Evolutionary conservation across 345 rosid genomes (phyloP).

Genomic region (Citrus hindsii): DNA sequence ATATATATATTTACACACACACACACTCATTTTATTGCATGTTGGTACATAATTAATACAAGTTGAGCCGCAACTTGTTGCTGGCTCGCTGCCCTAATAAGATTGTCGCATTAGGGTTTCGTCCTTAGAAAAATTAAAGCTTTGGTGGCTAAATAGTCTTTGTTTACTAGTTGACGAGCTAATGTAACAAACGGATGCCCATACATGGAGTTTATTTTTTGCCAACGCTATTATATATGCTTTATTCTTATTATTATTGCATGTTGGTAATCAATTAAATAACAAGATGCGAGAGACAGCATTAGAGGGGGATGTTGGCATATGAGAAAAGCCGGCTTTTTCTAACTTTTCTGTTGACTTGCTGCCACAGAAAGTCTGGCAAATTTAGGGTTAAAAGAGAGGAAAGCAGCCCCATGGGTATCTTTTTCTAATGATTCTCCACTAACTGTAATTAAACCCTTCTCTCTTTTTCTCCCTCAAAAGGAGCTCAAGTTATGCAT

Average conservation of each 20-base stretch:
- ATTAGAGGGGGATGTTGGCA: conserved; percentile 9
- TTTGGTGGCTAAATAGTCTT: neutral
- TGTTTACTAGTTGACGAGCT: neutral
- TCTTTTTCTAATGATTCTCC: conserved; percentile 19
- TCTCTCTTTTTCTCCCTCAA: conserved; percentile 15
- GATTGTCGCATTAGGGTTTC: neutral
- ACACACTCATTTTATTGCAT: no score
- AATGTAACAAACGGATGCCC: neutral
- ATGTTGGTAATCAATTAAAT: neutral
- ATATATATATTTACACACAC: no score
- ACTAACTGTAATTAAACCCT: conserved; percentile 3
- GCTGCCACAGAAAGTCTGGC: conserved; percentile 22
- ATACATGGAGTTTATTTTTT: no score
- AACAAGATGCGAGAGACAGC: neutral
- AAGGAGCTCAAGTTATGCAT: conserved; percentile 11
- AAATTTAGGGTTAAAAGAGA: conserved; percentile 22
- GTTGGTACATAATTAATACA: no score
- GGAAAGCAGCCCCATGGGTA: neutral
- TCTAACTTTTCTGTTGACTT: conserved; percentile 29
- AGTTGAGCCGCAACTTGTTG: no score
- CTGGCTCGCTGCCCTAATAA: neutral
- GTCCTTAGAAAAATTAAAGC: neutral
- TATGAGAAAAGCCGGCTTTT: conserved; percentile 5
- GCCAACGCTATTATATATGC: no score
- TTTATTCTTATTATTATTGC: neutral